Percentiles rank a stretch among this genome's conserved stretches.
Evolutionary conservation across 345 rosid species (phyloP).

Genomic region (Hibiscus syriacus): DNA sequence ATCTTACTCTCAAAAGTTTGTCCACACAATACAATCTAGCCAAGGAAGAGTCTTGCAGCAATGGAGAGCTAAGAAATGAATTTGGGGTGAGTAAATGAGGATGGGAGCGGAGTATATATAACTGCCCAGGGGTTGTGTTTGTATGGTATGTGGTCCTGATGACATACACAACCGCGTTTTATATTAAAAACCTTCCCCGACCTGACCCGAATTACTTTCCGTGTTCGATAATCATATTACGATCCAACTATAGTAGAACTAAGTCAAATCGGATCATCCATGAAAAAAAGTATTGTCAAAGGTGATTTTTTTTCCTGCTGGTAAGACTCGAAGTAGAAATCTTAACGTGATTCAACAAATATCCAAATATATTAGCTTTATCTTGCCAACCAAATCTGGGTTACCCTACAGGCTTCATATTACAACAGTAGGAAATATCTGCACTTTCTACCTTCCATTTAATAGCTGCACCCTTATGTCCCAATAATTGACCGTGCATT

Average conservation of each 20-base stretch:
- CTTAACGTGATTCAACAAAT: no score
- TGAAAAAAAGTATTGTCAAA: no score
- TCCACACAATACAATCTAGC: neutral
- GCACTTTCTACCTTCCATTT: neutral
- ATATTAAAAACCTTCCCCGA: neutral
- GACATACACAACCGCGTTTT: neutral
- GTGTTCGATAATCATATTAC: no score
- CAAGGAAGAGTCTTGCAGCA: constrained; percentile 6
- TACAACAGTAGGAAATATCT: neutral
- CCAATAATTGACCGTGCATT: no score
- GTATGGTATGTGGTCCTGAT: constrained; percentile 4
- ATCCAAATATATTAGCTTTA: no score
- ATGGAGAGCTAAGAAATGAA: neutral
- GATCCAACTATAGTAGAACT: no score
- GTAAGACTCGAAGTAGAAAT: no score
- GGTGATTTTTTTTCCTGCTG: no score
- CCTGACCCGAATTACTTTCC: no score
- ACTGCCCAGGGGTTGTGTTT: neutral
- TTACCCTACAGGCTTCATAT: neutral
- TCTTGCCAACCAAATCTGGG: neutral
- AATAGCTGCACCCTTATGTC: neutral
- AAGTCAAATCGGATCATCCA: no score
- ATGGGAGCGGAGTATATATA: constrained; percentile 8
- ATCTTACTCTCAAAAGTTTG: neutral
- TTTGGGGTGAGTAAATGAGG: neutral